phyloP scores from a whole-genome alignment of 2,329 filamentous ascomycete genomes.

The Penicillium sp. region DNA sequence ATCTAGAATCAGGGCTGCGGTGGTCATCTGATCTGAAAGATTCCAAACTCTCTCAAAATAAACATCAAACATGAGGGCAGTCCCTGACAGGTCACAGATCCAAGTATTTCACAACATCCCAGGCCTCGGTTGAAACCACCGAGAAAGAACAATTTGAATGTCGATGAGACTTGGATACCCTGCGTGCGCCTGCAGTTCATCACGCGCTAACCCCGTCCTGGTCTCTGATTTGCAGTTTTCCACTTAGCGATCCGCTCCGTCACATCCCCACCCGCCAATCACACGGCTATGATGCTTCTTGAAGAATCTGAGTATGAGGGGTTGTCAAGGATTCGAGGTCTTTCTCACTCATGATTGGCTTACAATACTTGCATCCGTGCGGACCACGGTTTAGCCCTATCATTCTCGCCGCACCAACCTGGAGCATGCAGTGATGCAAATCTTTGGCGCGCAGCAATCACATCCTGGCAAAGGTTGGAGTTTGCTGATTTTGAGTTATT shows the following conservation, averaged over 20 bases:
- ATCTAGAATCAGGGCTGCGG: conserved; percentile 11
- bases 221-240: conserved; percentile 18
- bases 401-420: conserved; percentile 8
- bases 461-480: conserved; percentile 10
- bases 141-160: conserved; percentile 11
- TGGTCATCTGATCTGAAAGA: conserved; percentile 15
- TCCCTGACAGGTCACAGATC: background rate
- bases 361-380: conserved; percentile 15
- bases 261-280: conserved; percentile 24
- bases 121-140: background rate
- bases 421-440: conserved; percentile 14
- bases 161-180: conserved; percentile 12
- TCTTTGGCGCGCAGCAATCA: conserved; percentile 17
- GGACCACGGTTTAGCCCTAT: conserved; percentile 17
- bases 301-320: conserved; percentile 16
- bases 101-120: background rate
- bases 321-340: conserved; percentile 5
- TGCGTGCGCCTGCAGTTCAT: conserved; percentile 25
- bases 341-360: conserved; percentile 14
- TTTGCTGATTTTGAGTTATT: conserved; percentile 1
- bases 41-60: conserved; percentile 16
- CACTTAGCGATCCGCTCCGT: conserved; percentile 21
- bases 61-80: conserved; percentile 5
- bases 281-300: conserved; percentile 12
- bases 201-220: conserved; percentile 22